phyloP scores from a whole-genome alignment of 805 yeast genomes.

The Cyberlindnera galapagoensis region DNA sequence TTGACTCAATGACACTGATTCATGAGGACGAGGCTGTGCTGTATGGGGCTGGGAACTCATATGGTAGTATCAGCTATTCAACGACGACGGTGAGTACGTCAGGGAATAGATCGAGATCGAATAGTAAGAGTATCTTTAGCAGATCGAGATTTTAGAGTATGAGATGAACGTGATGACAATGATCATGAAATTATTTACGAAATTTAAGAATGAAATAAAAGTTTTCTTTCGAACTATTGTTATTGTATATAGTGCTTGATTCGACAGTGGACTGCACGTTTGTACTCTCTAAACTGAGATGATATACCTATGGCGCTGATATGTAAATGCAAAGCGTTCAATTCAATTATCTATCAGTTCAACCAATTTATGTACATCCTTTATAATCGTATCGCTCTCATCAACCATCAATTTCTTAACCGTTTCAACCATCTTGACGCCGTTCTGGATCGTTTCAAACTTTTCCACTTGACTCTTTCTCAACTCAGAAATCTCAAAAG shows the following conservation, averaged over 20 bases:
- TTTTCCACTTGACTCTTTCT: constrained; percentile 48
- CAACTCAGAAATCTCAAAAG: constrained; percentile 82
- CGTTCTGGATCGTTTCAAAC: neutral
- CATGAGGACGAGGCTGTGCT: constrained; percentile 46
- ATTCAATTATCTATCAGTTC: constrained; percentile 4
- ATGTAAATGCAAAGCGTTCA: too few relatives aligned
- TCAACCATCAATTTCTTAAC: neutral
- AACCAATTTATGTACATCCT: constrained; percentile 4
- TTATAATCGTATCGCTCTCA: constrained; percentile 1
- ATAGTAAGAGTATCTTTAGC: constrained; percentile 28
- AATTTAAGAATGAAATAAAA: constrained; percentile 1
- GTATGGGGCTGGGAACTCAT: constrained; percentile 38
- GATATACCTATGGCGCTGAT: too few relatives aligned
- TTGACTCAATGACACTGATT: constrained; percentile 80
- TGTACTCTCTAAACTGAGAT: too few relatives aligned
- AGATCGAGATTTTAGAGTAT: constrained; percentile 4
- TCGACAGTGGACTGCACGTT: too few relatives aligned
- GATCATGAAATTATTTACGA: too few relatives aligned
- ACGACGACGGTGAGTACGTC: constrained; percentile 27
- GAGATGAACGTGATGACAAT: neutral
- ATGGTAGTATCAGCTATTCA: constrained; percentile 36
- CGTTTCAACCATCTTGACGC: too few relatives aligned
- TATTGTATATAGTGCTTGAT: too few relatives aligned
- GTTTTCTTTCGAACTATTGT: neutral
- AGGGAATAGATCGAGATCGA: constrained; percentile 31